These are phyloP conservation scores for Nakaseomyces uthaithaninus DNA, from an alignment of 1,139 yeast species.

Conservation along the genomic window DNA sequence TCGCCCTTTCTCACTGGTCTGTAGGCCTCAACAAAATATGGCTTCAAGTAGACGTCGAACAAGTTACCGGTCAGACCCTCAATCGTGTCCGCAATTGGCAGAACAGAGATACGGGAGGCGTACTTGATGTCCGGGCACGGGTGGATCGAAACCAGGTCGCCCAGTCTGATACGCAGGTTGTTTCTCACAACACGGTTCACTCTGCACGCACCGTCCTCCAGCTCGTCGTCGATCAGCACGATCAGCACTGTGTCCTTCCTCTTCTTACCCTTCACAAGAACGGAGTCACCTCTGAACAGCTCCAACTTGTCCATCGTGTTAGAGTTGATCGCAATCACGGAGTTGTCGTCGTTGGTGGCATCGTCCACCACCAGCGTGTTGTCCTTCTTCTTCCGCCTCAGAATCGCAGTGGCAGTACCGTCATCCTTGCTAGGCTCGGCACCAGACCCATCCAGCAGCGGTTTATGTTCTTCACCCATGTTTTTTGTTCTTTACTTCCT, in stretches of 20 bases:
- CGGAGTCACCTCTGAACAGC: slow-evolving; percentile 96
- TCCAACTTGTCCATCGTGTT: slow-evolving; percentile 93
- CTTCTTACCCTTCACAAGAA: slow-evolving; percentile 93
- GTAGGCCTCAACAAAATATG: slow-evolving; percentile 97
- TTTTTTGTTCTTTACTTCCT: slow-evolving; percentile 7
- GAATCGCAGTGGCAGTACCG: slow-evolving; percentile 92
- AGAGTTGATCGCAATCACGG: slow-evolving; percentile 89
- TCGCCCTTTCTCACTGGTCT: slow-evolving; percentile 98
- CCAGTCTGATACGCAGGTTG: slow-evolving; percentile 87
- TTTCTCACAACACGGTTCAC: slow-evolving; percentile 93
- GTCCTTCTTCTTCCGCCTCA: slow-evolving; percentile 96
- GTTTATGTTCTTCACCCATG: slow-evolving; percentile 34
- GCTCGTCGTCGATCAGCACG: slow-evolving; percentile 92
- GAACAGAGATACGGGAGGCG: slow-evolving; percentile 84
- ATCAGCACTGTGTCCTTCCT: slow-evolving; percentile 96
- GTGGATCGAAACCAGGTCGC: slow-evolving; percentile 83
- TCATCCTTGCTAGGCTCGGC: slow-evolving; percentile 54
- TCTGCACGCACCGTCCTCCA: slow-evolving; percentile 93
- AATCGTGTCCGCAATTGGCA: slow-evolving; percentile 96
- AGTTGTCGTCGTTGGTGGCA: slow-evolving; percentile 94
- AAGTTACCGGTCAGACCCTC: slow-evolving; percentile 98
- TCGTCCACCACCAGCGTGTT: slow-evolving; percentile 88
- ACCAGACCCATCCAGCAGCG: slow-evolving; percentile 49
- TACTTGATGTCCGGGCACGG: slow-evolving; percentile 98
- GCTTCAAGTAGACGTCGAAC: slow-evolving; percentile 92